phyloP scores from a whole-genome alignment of 106 monocot species.

The Alisma plantagoaquatica region DNA sequence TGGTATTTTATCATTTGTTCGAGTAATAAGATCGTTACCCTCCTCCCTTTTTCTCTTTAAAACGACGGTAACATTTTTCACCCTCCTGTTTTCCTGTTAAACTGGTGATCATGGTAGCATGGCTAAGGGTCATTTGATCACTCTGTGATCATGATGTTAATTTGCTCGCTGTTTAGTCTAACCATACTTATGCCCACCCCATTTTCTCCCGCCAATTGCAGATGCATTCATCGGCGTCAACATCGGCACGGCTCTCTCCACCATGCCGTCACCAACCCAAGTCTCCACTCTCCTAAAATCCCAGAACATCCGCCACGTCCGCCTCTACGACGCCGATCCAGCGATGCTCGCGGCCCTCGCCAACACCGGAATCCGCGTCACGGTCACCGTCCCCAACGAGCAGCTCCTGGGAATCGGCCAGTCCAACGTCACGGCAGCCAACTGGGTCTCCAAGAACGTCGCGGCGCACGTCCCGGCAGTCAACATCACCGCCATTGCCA shows the following conservation, averaged over 20 bases:
- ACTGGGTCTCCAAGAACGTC: conserved; percentile 17
- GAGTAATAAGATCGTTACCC: too few relatives aligned
- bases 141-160: too few relatives aligned
- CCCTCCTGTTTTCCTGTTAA: too few relatives aligned
- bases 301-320: conserved; percentile 13
- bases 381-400: conserved; percentile 18
- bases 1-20: too few relatives aligned
- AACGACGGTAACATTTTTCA: too few relatives aligned
- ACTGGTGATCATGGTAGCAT: too few relatives aligned
- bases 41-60: too few relatives aligned
- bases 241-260: conserved; percentile 15
- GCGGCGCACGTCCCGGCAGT: conserved; percentile 7
- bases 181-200: too few relatives aligned
- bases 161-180: conserved; percentile 7
- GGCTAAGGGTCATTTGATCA: too few relatives aligned
- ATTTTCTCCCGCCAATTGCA: too few relatives aligned
- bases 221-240: conserved; percentile 27
- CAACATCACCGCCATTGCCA: conserved; percentile 8
- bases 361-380: conserved; percentile 6
- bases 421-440: conserved; percentile 4
- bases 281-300: conserved; percentile 13
- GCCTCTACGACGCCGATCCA: conserved; percentile 19
- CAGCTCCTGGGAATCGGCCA: conserved; percentile 17
- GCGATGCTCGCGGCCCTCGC: conserved; percentile 17
- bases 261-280: conserved; percentile 7